Conservation (phyloP, 2,329 filamentous ascomycete genomes). For the Plenodomus lindquistii region DNA sequence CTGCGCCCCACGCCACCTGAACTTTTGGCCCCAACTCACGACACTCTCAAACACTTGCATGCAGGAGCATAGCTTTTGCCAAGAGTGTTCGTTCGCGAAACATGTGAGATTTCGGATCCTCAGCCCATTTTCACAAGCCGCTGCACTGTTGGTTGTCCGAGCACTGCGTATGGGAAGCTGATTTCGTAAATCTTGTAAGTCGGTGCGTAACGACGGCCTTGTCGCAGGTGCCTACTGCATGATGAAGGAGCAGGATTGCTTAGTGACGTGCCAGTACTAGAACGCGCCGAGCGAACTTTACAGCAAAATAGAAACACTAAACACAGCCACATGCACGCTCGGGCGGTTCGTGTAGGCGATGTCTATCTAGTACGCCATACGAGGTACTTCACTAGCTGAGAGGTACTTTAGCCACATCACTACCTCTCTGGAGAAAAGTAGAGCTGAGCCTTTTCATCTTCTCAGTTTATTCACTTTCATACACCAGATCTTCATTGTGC, state of each 20-base stretch:
- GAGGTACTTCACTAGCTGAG: conserved; percentile 1
- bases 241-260: background rate
- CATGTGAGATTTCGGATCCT: background rate
- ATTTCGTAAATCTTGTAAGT: background rate
- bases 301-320: conserved; percentile 5
- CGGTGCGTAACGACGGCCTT: background rate
- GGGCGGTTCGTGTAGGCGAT: conserved; percentile 2
- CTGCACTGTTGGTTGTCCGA: background rate
- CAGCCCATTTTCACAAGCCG: background rate
- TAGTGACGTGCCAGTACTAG: background rate
- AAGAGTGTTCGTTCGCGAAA: background rate
- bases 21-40: background rate
- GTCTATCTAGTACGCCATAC: conserved; percentile 4
- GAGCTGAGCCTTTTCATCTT: background rate
- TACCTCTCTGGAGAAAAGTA: background rate
- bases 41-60: background rate
- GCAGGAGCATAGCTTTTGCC: background rate
- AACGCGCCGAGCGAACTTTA: background rate
- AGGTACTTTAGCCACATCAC: background rate
- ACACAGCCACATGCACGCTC: conserved; percentile 12
- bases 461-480: background rate
- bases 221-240: background rate
- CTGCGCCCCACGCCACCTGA: background rate
- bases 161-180: background rate
- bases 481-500: background rate